Conservation (phyloP, 2,329 filamentous ascomycete genomes). For the Aureobasidium sp. region DNA sequence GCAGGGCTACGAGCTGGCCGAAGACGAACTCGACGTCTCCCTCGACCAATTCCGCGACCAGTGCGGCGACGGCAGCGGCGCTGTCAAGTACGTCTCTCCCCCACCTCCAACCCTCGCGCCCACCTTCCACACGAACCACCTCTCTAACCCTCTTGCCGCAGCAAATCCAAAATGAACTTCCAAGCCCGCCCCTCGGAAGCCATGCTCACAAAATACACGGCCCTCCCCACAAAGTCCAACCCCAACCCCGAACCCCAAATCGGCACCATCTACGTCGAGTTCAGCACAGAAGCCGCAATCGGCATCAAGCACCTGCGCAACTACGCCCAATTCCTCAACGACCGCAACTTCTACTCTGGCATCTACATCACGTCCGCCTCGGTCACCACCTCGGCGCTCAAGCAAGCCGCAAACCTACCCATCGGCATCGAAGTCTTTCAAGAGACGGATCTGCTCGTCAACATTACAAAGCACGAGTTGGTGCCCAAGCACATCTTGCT, state of each 20-base stretch:
- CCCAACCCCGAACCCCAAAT: constrained; percentile 56
- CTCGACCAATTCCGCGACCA: constrained; percentile 70
- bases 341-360: constrained; percentile 77
- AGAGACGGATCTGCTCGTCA: constrained; percentile 91
- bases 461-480: constrained; percentile 95
- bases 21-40: constrained; percentile 79
- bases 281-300: constrained; percentile 68
- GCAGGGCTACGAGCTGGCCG: constrained; percentile 86
- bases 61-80: constrained; percentile 64
- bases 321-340: constrained; percentile 74
- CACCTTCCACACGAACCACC: not conserved
- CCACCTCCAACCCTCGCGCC: not conserved
- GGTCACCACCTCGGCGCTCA: constrained; percentile 78
- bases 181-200: constrained; percentile 72
- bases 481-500: constrained; percentile 90
- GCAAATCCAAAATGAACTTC: constrained; percentile 77
- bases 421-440: constrained; percentile 89
- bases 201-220: constrained; percentile 80
- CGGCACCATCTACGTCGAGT: constrained; percentile 89
- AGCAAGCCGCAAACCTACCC: constrained; percentile 68
- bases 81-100: constrained; percentile 53
- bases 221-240: constrained; percentile 58
- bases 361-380: constrained; percentile 79
- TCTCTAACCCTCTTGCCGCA: constrained; percentile 31
- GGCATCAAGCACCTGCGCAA: constrained; percentile 87